Conservation (phyloP, 2,329 filamentous ascomycete species). For the Xylariomycetidae sp. region DNA sequence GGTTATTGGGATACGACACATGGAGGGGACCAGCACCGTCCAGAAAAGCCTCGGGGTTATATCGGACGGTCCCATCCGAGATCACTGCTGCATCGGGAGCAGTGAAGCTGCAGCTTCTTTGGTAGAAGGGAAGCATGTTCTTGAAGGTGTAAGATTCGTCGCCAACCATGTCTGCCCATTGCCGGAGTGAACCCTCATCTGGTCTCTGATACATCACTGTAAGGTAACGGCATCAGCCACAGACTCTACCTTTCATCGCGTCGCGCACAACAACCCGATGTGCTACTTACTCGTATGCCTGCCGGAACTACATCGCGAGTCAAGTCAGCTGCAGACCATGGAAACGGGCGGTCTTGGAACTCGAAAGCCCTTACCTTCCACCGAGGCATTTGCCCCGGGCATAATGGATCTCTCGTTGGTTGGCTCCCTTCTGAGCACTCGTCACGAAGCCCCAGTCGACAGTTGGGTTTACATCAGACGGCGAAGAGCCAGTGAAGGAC, state of each 20-base stretch:
- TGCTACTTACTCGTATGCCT: neutral
- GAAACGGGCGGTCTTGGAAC: too few species aligned
- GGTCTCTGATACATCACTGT: constrained; percentile 3
- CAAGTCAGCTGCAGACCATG: neutral
- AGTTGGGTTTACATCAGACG: neutral
- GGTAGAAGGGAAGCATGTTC: constrained; percentile 13
- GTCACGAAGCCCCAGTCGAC: constrained; percentile 6
- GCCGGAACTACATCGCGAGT: neutral
- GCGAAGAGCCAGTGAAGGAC: neutral
- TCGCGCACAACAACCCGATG: too few species aligned
- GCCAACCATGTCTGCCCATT: constrained; percentile 2
- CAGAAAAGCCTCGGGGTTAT: neutral
- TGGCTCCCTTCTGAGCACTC: constrained; percentile 1
- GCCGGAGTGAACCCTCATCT: constrained; percentile 2
- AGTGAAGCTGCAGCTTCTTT: constrained; percentile 3
- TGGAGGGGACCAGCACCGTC: neutral
- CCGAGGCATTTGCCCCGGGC: constrained; percentile 5
- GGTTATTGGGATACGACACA: neutral
- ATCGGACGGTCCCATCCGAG: neutral
- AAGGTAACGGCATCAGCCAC: too few species aligned
- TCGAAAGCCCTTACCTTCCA: constrained; percentile 3
- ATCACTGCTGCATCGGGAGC: neutral
- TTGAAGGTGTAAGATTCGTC: constrained; percentile 20
- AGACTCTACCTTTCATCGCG: too few species aligned
- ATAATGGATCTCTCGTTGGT: constrained; percentile 3